These are phyloP conservation scores for Catunica adiposa DNA, from an alignment of 2,329 filamentous ascomycete genomes.

Conservation along the genomic window DNA sequence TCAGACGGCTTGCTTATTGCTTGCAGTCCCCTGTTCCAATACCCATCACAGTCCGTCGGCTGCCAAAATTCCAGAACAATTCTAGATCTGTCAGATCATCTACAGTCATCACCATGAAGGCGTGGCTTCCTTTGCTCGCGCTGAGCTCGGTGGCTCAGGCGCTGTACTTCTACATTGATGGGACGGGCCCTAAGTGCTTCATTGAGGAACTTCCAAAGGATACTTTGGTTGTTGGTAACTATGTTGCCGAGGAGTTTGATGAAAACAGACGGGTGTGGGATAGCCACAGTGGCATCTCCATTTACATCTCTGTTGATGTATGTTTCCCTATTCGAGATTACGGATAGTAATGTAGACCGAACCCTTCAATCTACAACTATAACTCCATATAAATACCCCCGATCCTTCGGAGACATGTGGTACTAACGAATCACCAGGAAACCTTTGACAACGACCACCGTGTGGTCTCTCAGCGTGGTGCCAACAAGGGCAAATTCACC, in stretches of 20 bases:
- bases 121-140: slow-evolving; percentile 48
- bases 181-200: slow-evolving; percentile 78
- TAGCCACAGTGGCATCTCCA: slow-evolving; percentile 57
- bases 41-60: not conserved
- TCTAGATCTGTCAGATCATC: not conserved
- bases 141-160: slow-evolving; percentile 54
- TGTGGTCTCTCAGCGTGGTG: slow-evolving; percentile 73
- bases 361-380: not conserved
- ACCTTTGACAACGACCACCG: slow-evolving; percentile 96
- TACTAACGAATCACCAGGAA: slow-evolving; percentile 37
- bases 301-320: slow-evolving; percentile 83
- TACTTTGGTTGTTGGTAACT: slow-evolving; percentile 88
- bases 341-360: not conserved
- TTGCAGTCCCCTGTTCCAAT: slow-evolving; percentile 1
- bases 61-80: not conserved
- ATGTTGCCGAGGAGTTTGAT: slow-evolving; percentile 72
- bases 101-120: slow-evolving; percentile 32
- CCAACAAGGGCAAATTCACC: slow-evolving; percentile 67
- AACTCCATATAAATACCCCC: not conserved
- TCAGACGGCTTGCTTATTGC: not conserved
- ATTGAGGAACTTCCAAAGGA: slow-evolving; percentile 96
- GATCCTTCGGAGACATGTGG: not conserved
- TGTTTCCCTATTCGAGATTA: slow-evolving; percentile 18
- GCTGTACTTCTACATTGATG: slow-evolving; percentile 92
- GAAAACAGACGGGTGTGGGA: slow-evolving; percentile 50